Base-by-base conservation (phyloP, 2,329 filamentous ascomycete genomes). In the Lizonia empirigonia region DNA sequence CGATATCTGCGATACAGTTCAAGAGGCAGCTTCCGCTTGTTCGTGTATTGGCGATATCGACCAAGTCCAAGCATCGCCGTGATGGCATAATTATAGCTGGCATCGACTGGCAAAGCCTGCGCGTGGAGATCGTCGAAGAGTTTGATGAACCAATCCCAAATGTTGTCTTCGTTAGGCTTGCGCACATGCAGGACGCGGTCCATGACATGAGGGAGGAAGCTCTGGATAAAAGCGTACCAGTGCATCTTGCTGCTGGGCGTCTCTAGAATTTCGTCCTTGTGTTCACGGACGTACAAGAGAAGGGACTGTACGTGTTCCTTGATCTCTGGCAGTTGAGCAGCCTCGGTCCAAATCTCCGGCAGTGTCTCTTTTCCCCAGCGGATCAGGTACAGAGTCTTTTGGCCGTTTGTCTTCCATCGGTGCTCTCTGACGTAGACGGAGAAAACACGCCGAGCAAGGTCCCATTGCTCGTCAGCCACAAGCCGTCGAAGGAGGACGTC, bases 381-480 rank as follows among this genome's bases (percentile, higher is more conserved):
- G 49, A 51, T 22, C 38, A 39, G 26, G 29, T 44, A 26, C 3
- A 16, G 38, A 30, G 23, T 41, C 22, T 44, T 23, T 16, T 45
- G 52, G 5, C 48, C 45, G 16, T 44, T 35, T 13, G 53, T 40
- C 5, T n/a, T 47, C 16, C 27, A 47, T 5, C 49, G 36, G 27
- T 39, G 22, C 23, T 56, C 20, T 35, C 51, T 18, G 32, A 51
- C 20, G 56, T 50, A 50, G 1, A 46, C 40, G 13, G 53, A 53
- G 38, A 64, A 69, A 2, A 73, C 59, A 30, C 62, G 64, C 4
- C 73, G 27, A 19, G 61, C 63, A 12, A 72, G 60, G 24, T 71
- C 67, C 73, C 73, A 76, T 29, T 73, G 65, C 22, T 69, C 60
- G 27, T 69, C 63, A 9, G 57, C 42, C 8, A 74, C 61, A 6